A percentile compares a stretch with the other conserved stretches of the same genome.
Conservation (phyloP, 164 flowering plant species). For the Vitis vinifera region DNA sequence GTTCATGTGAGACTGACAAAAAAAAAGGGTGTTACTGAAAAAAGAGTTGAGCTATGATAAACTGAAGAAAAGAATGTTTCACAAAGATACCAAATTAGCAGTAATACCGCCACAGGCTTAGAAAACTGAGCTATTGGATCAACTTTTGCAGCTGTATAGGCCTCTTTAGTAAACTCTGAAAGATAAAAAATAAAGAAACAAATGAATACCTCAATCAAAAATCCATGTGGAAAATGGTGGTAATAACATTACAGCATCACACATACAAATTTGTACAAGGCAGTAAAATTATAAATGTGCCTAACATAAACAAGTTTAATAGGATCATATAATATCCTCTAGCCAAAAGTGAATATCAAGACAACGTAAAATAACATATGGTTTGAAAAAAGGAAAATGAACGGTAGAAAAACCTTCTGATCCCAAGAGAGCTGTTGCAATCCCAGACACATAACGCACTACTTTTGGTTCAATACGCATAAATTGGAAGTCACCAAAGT, state of each 20-base stretch:
- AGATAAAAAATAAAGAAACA: constrained; percentile 12
- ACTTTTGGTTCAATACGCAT: constrained; percentile 82
- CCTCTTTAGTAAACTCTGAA: constrained; percentile 67
- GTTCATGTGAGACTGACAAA: constrained; percentile 88
- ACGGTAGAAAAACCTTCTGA: constrained; percentile 69
- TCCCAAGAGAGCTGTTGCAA: constrained; percentile 87
- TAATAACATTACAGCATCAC: background rate
- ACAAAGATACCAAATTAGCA: background rate
- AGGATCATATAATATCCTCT: no score
- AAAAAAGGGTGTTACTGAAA: background rate
- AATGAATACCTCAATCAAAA: background rate
- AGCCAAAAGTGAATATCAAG: background rate
- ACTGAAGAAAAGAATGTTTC: background rate
- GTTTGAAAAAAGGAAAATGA: background rate
- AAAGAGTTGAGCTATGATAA: background rate
- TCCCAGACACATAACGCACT: constrained; percentile 85
- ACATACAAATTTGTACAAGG: background rate
- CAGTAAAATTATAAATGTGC: no score
- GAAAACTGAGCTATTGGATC: constrained; percentile 92
- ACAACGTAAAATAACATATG: background rate
- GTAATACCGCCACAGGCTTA: constrained; percentile 71
- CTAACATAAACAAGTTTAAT: no score
- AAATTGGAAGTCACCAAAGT: constrained; percentile 93
- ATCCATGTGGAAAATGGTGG: background rate
- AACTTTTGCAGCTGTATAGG: constrained; percentile 68